phyloP scores from a whole-genome alignment of 2,329 filamentous ascomycete genomes.

The Phaeoacremonium minimum region DNA sequence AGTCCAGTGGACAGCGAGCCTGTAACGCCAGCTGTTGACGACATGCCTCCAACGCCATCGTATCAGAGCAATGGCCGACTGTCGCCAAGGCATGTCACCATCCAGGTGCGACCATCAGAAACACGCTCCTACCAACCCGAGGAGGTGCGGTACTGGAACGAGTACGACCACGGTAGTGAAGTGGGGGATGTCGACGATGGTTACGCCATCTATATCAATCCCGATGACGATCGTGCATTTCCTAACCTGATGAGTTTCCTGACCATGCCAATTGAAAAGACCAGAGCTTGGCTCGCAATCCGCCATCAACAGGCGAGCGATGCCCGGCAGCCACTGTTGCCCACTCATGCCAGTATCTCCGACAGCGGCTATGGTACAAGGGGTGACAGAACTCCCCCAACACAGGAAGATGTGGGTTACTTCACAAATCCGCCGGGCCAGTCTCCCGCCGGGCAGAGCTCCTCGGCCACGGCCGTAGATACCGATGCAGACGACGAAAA shows the following conservation, averaged over 20 bases:
- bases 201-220: slow-evolving; percentile 73
- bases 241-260: slow-evolving; percentile 61
- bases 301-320: slow-evolving; percentile 16
- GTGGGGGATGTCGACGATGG: slow-evolving; percentile 52
- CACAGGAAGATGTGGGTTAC: slow-evolving; percentile 7
- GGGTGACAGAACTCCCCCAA: slow-evolving; percentile 11
- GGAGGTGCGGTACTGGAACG: slow-evolving; percentile 68
- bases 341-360: slow-evolving; percentile 14
- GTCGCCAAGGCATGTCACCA: slow-evolving; percentile 9
- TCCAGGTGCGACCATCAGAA: slow-evolving; percentile 11
- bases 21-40: slow-evolving; percentile 29
- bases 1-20: slow-evolving; percentile 33
- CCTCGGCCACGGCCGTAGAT: slow-evolving; percentile 19
- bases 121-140: slow-evolving; percentile 6
- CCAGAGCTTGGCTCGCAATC: slow-evolving; percentile 43
- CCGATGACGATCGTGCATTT: slow-evolving; percentile 55
- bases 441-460: slow-evolving; percentile 19
- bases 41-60: slow-evolving; percentile 11
- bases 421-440: slow-evolving; percentile 21
- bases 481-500: slow-evolving; percentile 40
- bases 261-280: slow-evolving; percentile 47
- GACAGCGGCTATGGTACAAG: slow-evolving; percentile 15
- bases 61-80: slow-evolving; percentile 11
- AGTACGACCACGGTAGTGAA: slow-evolving; percentile 80
- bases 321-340: slow-evolving; percentile 15